Evolutionary conservation across 306 rosid genomes (phyloP).

Genomic region (Leucaena leucocephala): DNA sequence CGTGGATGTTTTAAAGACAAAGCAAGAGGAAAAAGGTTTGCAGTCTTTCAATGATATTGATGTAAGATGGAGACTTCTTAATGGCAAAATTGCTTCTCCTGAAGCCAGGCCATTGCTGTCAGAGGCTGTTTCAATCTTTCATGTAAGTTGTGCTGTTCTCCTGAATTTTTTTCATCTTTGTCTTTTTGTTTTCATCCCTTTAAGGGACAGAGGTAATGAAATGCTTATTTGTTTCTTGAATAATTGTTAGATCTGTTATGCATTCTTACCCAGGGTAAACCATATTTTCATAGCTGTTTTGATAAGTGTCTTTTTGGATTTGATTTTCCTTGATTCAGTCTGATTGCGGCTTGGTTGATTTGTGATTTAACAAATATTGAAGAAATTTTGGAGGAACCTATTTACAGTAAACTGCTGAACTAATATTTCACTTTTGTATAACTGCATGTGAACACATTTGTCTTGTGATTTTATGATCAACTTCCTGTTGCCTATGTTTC

Average conservation of each 20-base stretch:
- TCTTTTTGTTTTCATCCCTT: conserved; percentile 2
- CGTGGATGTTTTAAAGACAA: conserved; percentile 57
- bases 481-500: conserved; percentile 8
- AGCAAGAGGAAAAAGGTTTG: conserved; percentile 63
- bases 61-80: conserved; percentile 82
- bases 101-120: conserved; percentile 82
- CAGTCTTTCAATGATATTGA: conserved; percentile 54
- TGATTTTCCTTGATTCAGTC: not conserved
- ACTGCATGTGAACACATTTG: not conserved
- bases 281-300: not conserved
- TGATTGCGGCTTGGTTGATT: conserved; percentile 6
- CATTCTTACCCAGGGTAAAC: not conserved
- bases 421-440: not conserved
- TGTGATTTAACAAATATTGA: conserved; percentile 1
- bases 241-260: conserved; percentile 22
- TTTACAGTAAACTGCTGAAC: not conserved
- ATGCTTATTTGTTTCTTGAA: conserved; percentile 21
- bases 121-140: conserved; percentile 88
- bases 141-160: conserved; percentile 55
- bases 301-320: not conserved
- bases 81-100: conserved; percentile 78
- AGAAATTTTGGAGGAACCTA: not conserved
- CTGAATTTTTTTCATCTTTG: conserved; percentile 14
- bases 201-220: conserved; percentile 23
- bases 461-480: conserved; percentile 8